These are phyloP conservation scores for Dendryphion nanum DNA, from an alignment of 2,329 filamentous ascomycete species.

Conservation along the genomic window DNA sequence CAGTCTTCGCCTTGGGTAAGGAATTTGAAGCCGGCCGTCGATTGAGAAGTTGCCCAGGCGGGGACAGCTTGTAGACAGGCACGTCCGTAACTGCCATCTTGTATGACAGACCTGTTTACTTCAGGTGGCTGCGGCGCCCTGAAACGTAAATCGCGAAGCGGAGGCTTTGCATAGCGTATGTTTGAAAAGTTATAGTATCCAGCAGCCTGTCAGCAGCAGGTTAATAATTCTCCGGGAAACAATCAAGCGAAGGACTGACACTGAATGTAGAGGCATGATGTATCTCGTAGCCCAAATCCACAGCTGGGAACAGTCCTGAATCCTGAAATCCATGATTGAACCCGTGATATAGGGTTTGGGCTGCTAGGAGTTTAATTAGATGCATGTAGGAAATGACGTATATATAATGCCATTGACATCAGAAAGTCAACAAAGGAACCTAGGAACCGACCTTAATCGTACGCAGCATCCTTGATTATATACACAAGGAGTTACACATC, in stretches of 20 bases:
- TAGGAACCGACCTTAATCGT: too few species aligned
- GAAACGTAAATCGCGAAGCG: constrained; percentile 48
- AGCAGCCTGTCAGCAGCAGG: constrained; percentile 23
- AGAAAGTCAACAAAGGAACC: too few species aligned
- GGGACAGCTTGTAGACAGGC: background rate
- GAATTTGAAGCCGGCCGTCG: background rate
- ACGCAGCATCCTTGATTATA: too few species aligned
- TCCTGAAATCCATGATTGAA: too few species aligned
- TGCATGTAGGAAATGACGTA: too few species aligned
- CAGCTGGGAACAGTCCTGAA: too few species aligned
- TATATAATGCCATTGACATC: too few species aligned
- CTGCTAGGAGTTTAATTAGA: too few species aligned
- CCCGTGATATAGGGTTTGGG: too few species aligned
- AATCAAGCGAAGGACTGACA: too few species aligned
- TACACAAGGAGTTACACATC: too few species aligned
- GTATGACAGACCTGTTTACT: constrained; percentile 25
- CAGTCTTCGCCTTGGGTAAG: constrained; percentile 38
- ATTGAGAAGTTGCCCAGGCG: background rate
- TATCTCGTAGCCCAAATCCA: constrained; percentile 52
- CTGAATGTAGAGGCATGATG: constrained; percentile 45
- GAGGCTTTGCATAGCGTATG: constrained; percentile 53
- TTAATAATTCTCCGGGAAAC: too few species aligned
- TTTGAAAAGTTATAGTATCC: constrained; percentile 51
- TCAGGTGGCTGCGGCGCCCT: constrained; percentile 40
- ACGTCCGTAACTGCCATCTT: background rate